Conservation (phyloP, 1,139 yeast genomes). For the Sugiyamaella xylanicola region DNA sequence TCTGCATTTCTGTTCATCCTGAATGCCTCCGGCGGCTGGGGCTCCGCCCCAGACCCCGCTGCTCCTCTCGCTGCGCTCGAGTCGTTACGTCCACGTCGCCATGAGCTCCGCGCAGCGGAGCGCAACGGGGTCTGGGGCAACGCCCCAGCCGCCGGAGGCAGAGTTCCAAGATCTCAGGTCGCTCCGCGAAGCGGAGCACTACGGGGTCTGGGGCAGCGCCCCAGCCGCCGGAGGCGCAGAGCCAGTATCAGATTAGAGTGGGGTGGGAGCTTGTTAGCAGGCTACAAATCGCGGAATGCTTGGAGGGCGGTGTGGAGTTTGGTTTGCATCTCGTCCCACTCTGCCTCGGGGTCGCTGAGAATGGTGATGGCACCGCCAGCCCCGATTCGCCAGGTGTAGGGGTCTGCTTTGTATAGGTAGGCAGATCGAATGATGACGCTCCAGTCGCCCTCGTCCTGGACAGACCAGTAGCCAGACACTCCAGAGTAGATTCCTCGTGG, state of each 20-base stretch:
- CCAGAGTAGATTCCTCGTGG: slow-evolving; percentile 93
- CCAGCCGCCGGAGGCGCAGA: too few relatives aligned
- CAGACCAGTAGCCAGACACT: slow-evolving; percentile 93
- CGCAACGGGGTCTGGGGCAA: too few relatives aligned
- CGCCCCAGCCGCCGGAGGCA: too few relatives aligned
- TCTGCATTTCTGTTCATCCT: too few relatives aligned
- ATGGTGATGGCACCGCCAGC: slow-evolving; percentile 99
- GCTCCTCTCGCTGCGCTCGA: not conserved
- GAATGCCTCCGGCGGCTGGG: not conserved
- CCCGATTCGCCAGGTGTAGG: slow-evolving; percentile 75
- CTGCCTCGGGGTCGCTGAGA: slow-evolving; percentile 74
- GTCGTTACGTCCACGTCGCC: too few relatives aligned
- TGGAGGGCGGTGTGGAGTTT: slow-evolving; percentile 72
- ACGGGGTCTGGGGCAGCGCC: too few relatives aligned
- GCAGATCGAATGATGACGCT: slow-evolving; percentile 89
- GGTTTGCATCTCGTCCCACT: slow-evolving; percentile 89
- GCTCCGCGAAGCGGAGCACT: too few relatives aligned
- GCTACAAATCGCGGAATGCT: slow-evolving; percentile 26
- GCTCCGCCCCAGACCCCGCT: not conserved
- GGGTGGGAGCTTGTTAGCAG: not conserved
- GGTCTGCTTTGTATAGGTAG: slow-evolving; percentile 63
- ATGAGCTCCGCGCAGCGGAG: too few relatives aligned
- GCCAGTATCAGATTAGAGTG: too few relatives aligned
- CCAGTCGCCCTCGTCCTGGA: slow-evolving; percentile 91
- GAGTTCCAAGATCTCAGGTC: too few relatives aligned